Evolutionary conservation across 1,284 basidiomycete genomes (phyloP), one percentile per base, ranked within the genome.

Genomic region (Rhodotorula glutinis): DNA sequence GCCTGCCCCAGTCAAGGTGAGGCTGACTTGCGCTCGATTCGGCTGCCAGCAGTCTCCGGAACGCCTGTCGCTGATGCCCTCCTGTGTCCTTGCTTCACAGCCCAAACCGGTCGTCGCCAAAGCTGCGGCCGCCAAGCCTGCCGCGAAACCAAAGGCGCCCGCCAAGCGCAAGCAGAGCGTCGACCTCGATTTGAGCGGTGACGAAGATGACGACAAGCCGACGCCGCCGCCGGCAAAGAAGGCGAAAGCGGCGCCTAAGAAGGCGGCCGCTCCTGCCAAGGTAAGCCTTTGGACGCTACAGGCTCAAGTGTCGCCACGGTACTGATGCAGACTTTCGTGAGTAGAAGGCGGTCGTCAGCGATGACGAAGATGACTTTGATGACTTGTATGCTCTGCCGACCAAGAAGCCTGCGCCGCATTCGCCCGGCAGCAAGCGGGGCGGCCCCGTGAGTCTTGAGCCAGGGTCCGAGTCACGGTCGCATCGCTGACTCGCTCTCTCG

Each of bases 131-230:
- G 49, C 38, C 25, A 59, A 59, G 33, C 38, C 58, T 23, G 49
- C 57, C 7, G 21, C 41, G 29, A 90, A 88, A 76, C 83, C 85
- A 16, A 55, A 54, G 33, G 51, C 60, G 19, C 60, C 60, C 3
- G 41, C 41, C 21, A 63, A 67, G 59, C 66, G 58, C 33, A 61
- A 61, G 53, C 21, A 47, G 19, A 52, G 49, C 49, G 49, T 52
- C 49, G 58, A 59, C 27, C 47, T 61, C 41, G 67, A 59, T 19
- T 29, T 65, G 56, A 57, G 55, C 47, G 67, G 65, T 8, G 67
- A 52, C 17, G 58, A 52, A 21, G 46, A 57, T 11, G 33, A 38
- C 33, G 33, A 38, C 33, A 38, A 19, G 44, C 11, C 53, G 44
- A 33, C 57, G 11, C 29, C 66, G 8, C 62, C 62, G 4, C 43